phyloP scores from a whole-genome alignment of 2,329 filamentous ascomycete species.

The Beauveria pseudobassiana region DNA sequence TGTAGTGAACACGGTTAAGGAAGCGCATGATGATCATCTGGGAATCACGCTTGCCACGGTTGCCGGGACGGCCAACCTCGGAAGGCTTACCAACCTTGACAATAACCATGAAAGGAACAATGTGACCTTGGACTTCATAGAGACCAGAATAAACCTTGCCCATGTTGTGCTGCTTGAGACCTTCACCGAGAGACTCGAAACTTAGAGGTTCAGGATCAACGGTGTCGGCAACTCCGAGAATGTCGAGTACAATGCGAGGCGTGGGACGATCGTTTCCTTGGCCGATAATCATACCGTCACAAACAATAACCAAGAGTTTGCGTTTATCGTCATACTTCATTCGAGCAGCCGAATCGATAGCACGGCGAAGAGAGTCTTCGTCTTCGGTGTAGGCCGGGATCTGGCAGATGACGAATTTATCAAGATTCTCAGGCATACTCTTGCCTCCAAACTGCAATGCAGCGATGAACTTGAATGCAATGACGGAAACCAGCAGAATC shows the following conservation, averaged over 20 bases:
- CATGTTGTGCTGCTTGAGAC: constrained; percentile 98
- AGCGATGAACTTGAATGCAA: constrained; percentile 94
- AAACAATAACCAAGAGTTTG: constrained; percentile 86
- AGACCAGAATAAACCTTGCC: constrained; percentile 96
- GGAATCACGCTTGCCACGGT: constrained; percentile 98
- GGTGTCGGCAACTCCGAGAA: constrained; percentile 86
- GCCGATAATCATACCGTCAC: constrained; percentile 98
- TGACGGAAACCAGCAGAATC: constrained; percentile 69
- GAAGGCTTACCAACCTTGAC: constrained; percentile 98
- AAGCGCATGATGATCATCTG: constrained; percentile 99
- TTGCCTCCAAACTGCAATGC: constrained; percentile 90
- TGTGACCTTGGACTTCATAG: constrained; percentile 96
- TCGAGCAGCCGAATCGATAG: constrained; percentile 88
- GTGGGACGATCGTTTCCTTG: constrained; percentile 96
- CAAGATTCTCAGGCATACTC: constrained; percentile 87
- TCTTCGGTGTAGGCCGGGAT: constrained; percentile 98
- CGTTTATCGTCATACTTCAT: constrained; percentile 99
- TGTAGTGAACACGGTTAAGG: constrained; percentile 98
- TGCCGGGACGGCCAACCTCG: constrained; percentile 88
- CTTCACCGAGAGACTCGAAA: constrained; percentile 94
- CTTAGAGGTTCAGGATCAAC: constrained; percentile 93
- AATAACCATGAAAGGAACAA: constrained; percentile 92
- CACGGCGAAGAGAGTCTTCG: constrained; percentile 91
- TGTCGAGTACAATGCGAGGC: constrained; percentile 91
- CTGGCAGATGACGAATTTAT: constrained; percentile 97